Evolutionary conservation across 352 stramenopile species (phyloP).

Genomic region (Phytophthora vignae): DNA sequence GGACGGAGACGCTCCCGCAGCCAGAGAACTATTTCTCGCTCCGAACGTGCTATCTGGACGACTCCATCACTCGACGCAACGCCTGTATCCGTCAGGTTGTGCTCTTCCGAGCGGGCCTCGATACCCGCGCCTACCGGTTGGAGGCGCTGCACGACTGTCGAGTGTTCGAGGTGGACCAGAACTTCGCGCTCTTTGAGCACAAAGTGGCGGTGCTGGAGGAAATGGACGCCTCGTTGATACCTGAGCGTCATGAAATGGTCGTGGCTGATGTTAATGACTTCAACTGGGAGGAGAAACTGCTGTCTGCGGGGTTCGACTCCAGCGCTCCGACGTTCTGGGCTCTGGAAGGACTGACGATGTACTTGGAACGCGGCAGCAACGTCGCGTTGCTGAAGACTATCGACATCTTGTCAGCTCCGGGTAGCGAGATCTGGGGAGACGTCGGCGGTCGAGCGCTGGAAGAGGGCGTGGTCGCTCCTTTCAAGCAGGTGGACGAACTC

Average conservation of each 20-base stretch:
- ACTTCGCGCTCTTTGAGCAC: slow-evolving; percentile 46
- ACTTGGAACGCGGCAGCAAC: slow-evolving; percentile 42
- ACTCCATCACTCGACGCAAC: slow-evolving; percentile 39
- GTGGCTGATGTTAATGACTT: slow-evolving; percentile 53
- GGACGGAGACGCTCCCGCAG: slow-evolving; percentile 15
- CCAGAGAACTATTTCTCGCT: slow-evolving; percentile 39
- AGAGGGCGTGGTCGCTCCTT: slow-evolving; percentile 16
- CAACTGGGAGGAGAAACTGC: slow-evolving; percentile 45
- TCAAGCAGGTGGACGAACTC: slow-evolving; percentile 32
- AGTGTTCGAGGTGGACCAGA: slow-evolving; percentile 57
- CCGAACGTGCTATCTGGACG: slow-evolving; percentile 50
- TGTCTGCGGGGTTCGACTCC: slow-evolving; percentile 42
- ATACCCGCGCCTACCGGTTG: slow-evolving; percentile 50
- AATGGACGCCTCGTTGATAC: slow-evolving; percentile 29
- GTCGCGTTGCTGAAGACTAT: slow-evolving; percentile 52
- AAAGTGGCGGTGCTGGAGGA: slow-evolving; percentile 46
- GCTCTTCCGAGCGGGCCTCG: slow-evolving; percentile 46
- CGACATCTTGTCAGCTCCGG: slow-evolving; percentile 45
- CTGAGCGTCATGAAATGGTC: slow-evolving; percentile 44
- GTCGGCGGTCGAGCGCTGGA: slow-evolving; percentile 34
- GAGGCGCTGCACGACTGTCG: slow-evolving; percentile 32
- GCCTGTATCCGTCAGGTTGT: slow-evolving; percentile 44
- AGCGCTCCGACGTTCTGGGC: slow-evolving; percentile 54
- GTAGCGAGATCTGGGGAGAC: slow-evolving; percentile 58
- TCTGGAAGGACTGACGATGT: slow-evolving; percentile 53